Percentiles rank a stretch among this genome's conserved stretches.
These are phyloP conservation scores for Backusella morwellensis DNA, from an alignment of 192 early-diverging fungal species.

Conservation along the genomic window DNA sequence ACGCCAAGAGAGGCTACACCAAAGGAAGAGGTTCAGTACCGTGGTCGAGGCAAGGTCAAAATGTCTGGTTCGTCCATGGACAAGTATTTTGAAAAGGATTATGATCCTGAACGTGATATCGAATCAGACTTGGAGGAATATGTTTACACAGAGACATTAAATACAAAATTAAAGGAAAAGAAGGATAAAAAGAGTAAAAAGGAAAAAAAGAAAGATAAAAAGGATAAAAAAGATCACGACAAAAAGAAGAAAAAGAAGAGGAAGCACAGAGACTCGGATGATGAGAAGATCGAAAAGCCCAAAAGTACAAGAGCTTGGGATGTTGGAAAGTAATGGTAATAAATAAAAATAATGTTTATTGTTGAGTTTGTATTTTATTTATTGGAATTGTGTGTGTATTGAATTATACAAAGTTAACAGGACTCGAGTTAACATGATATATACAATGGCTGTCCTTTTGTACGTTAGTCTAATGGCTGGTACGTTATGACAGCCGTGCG, in stretches of 20 bases:
- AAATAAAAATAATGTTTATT: background rate
- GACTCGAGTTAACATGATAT: background rate
- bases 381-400: no score
- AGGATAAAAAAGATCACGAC: background rate
- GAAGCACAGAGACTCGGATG: background rate
- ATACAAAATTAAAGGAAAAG: background rate
- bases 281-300: background rate
- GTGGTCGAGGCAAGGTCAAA: conserved; percentile 40
- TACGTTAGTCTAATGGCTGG: no score
- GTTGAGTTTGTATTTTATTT: no score
- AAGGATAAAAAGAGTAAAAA: conserved; percentile 28
- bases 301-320: conserved; percentile 9
- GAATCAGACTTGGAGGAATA: conserved; percentile 28
- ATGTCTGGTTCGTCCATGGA: conserved; percentile 50
- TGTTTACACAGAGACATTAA: background rate
- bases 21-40: background rate
- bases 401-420: background rate
- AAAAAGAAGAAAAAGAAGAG: background rate
- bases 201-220: conserved; percentile 5
- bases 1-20: background rate
- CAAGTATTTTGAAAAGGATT: conserved; percentile 52
- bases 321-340: background rate
- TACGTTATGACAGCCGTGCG: no score
- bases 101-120: conserved; percentile 46
- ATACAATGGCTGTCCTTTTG: no score